A percentile compares a stretch with the other conserved stretches of the same genome.
phyloP scores from a whole-genome alignment of 2,329 filamentous ascomycete genomes.

The Akanthomyces lecanii region DNA sequence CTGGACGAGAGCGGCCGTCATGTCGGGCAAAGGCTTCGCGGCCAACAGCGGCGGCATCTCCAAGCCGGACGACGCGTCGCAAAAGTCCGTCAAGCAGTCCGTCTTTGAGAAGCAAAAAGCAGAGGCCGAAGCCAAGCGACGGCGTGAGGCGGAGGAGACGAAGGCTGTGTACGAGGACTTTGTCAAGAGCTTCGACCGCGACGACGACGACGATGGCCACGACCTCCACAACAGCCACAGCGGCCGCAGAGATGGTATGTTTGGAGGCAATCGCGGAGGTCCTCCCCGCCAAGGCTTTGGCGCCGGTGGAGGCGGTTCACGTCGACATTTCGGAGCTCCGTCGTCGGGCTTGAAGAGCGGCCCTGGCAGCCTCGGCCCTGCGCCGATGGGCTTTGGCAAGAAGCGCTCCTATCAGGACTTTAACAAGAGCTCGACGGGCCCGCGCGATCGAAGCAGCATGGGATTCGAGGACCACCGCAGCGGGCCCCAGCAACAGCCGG shows the following conservation, averaged over 20 bases:
- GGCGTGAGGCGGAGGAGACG: slow-evolving; percentile 79
- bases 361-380: slow-evolving; percentile 57
- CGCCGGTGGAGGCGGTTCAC: slow-evolving; percentile 34
- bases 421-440: slow-evolving; percentile 29
- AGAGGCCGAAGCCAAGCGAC: slow-evolving; percentile 83
- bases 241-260: slow-evolving; percentile 1
- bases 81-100: slow-evolving; percentile 77
- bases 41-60: slow-evolving; percentile 52
- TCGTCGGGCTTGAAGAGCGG: slow-evolving; percentile 52
- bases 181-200: slow-evolving; percentile 70
- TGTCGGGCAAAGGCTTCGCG: slow-evolving; percentile 44
- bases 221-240: slow-evolving; percentile 16
- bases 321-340: slow-evolving; percentile 60
- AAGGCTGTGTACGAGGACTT: slow-evolving; percentile 85
- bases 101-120: slow-evolving; percentile 84
- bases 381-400: slow-evolving; percentile 45
- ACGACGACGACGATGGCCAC: slow-evolving; percentile 45
- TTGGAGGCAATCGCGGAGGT: slow-evolving; percentile 14
- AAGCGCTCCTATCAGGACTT: slow-evolving; percentile 49
- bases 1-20: slow-evolving; percentile 23
- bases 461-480: slow-evolving; percentile 38
- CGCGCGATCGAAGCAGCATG: slow-evolving; percentile 27
- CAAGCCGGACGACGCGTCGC: slow-evolving; percentile 70
- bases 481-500: slow-evolving; percentile 35
- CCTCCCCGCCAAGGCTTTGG: slow-evolving; percentile 28